Percentiles rank a stretch among this genome's conserved stretches.
These are phyloP conservation scores for Wickerhamomyces tratensis DNA, from an alignment of 805 yeast species.

Conservation along the genomic window DNA sequence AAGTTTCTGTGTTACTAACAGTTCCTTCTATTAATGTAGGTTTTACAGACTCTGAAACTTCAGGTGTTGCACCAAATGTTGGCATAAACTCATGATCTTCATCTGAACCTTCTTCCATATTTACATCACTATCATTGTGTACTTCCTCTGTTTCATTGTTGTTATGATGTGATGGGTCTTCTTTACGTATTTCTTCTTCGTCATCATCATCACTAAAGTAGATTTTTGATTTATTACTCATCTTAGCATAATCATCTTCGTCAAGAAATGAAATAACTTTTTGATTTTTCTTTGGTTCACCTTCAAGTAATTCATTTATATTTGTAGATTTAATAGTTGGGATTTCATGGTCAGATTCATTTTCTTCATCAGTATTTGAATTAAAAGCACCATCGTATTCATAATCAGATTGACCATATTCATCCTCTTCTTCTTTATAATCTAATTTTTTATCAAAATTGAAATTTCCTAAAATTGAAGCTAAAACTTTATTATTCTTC, in stretches of 20 bases:
- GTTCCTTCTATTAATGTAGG: conserved; percentile 16
- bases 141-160: conserved; percentile 13
- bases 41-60: conserved; percentile 2
- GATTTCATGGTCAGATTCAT: conserved; percentile 23
- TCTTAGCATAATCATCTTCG: conserved; percentile 11
- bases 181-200: conserved; percentile 6
- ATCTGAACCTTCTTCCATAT: conserved; percentile 10
- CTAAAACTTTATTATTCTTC: conserved; percentile 36
- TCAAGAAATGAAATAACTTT: conserved; percentile 13
- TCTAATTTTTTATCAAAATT: conserved; percentile 45
- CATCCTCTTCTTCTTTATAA: conserved; percentile 27
- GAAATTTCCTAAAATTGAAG: conserved; percentile 34
- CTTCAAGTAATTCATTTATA: conserved; percentile 20
- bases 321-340: conserved; percentile 12
- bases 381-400: conserved; percentile 32
- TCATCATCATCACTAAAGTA: conserved; percentile 6
- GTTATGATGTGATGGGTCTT: conserved; percentile 15
- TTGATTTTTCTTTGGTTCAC: conserved; percentile 10
- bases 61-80: conserved; percentile 29
- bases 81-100: conserved; percentile 43
- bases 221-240: not conserved
- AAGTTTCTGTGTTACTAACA: conserved; percentile 44
- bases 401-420: conserved; percentile 30
- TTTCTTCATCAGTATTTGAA: conserved; percentile 22
- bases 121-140: conserved; percentile 17